Evolutionary conservation across 495 filamentous ascomycete genomes (phyloP).

Genomic region (Penicillium antarcticum): DNA sequence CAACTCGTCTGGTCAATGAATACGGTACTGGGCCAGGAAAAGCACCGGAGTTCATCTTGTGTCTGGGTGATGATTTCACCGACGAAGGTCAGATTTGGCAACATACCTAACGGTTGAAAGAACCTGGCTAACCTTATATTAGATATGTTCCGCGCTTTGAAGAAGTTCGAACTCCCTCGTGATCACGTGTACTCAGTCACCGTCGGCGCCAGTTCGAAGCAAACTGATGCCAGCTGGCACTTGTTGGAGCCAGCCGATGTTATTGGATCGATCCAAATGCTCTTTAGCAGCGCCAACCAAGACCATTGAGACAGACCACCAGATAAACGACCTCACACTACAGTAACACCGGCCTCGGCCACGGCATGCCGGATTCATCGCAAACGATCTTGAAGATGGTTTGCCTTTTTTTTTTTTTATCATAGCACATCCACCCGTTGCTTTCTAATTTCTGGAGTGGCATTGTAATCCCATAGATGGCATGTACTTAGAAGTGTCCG

Average conservation of each 20-base stretch:
- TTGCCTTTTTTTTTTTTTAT: too few relatives aligned
- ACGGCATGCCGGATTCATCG: too few relatives aligned
- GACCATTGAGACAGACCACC: slow-evolving; percentile 20
- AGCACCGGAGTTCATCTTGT: slow-evolving; percentile 76
- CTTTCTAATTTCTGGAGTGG: too few relatives aligned
- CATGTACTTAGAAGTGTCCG: background rate
- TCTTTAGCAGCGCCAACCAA: slow-evolving; percentile 48
- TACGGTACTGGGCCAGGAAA: slow-evolving; percentile 52
- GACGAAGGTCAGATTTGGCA: slow-evolving; percentile 73
- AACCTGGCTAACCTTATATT: slow-evolving; percentile 2
- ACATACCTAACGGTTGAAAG: background rate
- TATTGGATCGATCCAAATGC: slow-evolving; percentile 69
- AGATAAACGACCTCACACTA: too few relatives aligned
- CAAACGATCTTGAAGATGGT: too few relatives aligned
- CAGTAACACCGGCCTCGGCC: too few relatives aligned
- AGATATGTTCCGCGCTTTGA: slow-evolving; percentile 66
- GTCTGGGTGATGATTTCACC: slow-evolving; percentile 91
- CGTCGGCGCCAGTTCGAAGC: slow-evolving; percentile 81
- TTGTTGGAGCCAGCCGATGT: slow-evolving; percentile 84
- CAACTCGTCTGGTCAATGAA: slow-evolving; percentile 67
- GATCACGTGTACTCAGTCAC: slow-evolving; percentile 80
- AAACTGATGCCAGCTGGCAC: slow-evolving; percentile 83
- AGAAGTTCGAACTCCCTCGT: slow-evolving; percentile 50
- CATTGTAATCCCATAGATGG: too few relatives aligned
- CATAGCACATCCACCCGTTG: too few relatives aligned